Conservation (phyloP, 805 yeast species). For the Lipomyces lipofer region DNA sequence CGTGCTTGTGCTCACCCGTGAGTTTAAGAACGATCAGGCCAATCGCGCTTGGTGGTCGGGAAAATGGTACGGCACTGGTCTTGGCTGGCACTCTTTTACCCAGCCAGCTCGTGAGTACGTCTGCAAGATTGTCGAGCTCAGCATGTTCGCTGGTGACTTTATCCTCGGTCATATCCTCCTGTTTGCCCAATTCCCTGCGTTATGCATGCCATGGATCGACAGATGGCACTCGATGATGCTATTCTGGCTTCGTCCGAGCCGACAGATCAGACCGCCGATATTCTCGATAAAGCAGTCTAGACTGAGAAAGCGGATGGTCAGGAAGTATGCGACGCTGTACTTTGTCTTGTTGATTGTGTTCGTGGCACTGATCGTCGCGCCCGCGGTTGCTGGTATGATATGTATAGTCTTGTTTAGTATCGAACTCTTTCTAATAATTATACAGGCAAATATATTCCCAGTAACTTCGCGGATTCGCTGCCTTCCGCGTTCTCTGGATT, state of each 20-base stretch:
- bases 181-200: slow-evolving; percentile 84
- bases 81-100: slow-evolving; percentile 91
- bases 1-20: slow-evolving; percentile 79
- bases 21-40: slow-evolving; percentile 90
- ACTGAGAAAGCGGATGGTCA: slow-evolving; percentile 95
- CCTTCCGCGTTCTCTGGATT: slow-evolving; percentile 51
- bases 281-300: slow-evolving; percentile 94
- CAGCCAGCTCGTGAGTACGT: slow-evolving; percentile 95
- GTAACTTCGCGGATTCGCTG: slow-evolving; percentile 40
- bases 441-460: slow-evolving; percentile 28
- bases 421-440: no score
- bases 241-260: slow-evolving; percentile 97
- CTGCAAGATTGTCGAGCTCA: slow-evolving; percentile 90
- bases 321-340: slow-evolving; percentile 84
- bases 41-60: slow-evolving; percentile 99
- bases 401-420: no score
- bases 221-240: slow-evolving; percentile 98
- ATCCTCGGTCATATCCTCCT: slow-evolving; percentile 85
- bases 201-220: slow-evolving; percentile 84
- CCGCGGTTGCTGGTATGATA: slow-evolving; percentile 79
- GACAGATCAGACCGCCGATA: slow-evolving; percentile 97
- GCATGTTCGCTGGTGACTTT: slow-evolving; percentile 96
- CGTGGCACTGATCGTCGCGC: slow-evolving; percentile 79
- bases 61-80: slow-evolving; percentile 94
- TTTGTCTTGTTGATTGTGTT: slow-evolving; percentile 68